Evolutionary conservation across 2,329 filamentous ascomycete species (phyloP), one percentile per base, ranked within the genome.

Genomic region (Fusarium transvaalense): DNA sequence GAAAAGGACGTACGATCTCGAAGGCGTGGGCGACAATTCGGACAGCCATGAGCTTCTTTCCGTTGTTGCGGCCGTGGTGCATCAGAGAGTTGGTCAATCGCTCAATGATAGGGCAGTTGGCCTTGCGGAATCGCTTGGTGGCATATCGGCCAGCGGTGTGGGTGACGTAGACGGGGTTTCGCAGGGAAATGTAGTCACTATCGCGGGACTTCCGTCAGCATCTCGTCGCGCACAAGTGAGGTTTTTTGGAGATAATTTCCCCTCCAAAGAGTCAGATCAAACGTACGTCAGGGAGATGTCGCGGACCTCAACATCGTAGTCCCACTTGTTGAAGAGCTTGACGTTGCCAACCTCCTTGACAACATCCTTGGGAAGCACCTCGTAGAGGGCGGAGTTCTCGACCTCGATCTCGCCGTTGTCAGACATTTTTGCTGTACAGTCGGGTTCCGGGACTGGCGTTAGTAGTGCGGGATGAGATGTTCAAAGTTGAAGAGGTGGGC

Each of bases 51-150:
- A 98, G 91, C 93, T 99, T 99, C 92, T 99, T 99, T 86, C 96
- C 96, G 92, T 97, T 99, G 93, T 99, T 99, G 87, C 96, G 96
- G 86, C 96, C 96, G 91, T 99, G 97, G 95, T 98, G 98, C 97
- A 99, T 99, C 83, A 99, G 91, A 66, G 96, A 98, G 92, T 99
- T 99, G 89, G 96, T 99, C 79, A 99, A 91, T 84, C 96, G 95
- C 92, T 99, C 96, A 82, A 99, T 97, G 91, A 99, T 98, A 80
- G 96, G 96, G 93, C 96, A 99, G 90, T 98, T 97, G 83, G 97
- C 96, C 92, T 99, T 99, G 89, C 96, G 93, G 93, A 99, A 99
- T 82, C 97, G 92, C 94, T 99, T 99, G 86, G 91, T 90, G 82
- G 96, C 96, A 90, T 97, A 99, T 83, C 94, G 93, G 83, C 96